Evolutionary conservation across 2,329 filamentous ascomycete species (phyloP).

Genomic region (Aaosphaeria pasadenensis): DNA sequence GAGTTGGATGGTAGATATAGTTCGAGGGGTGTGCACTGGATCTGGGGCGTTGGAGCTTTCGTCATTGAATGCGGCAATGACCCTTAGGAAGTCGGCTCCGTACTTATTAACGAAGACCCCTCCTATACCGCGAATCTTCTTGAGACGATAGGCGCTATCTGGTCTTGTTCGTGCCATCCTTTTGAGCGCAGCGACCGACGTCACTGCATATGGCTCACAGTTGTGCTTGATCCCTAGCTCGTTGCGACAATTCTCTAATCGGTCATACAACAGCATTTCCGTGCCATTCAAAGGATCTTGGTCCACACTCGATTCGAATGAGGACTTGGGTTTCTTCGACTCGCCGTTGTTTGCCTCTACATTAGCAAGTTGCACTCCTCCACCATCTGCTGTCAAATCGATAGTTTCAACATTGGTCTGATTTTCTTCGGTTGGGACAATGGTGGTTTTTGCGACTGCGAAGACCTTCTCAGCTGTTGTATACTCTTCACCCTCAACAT

Average conservation of each 20-base stretch:
- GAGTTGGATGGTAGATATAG: too few species aligned
- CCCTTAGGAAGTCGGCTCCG: neutral
- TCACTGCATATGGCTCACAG: neutral
- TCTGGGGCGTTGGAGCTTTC: neutral
- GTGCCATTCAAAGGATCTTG: conserved; percentile 2
- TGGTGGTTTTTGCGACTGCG: neutral
- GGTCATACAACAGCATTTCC: neutral
- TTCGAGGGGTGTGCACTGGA: too few species aligned
- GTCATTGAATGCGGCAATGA: neutral
- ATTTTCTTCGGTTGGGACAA: conserved; percentile 14
- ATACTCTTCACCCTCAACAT: neutral
- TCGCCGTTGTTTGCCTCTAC: neutral
- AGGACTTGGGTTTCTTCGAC: neutral
- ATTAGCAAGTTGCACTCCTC: neutral
- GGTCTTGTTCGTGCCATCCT: neutral
- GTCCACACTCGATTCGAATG: neutral
- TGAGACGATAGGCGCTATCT: neutral
- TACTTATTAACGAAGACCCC: neutral
- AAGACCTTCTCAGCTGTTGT: conserved; percentile 1
- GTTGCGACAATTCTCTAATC: neutral
- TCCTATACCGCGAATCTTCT: neutral
- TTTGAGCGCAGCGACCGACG: neutral
- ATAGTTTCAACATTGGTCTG: neutral
- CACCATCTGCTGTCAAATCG: neutral
- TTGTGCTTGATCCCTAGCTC: neutral